Percentiles rank a stretch among this genome's conserved stretches.
Conservation (phyloP, 345 rosid species). For the Arabidopsis arenosa region DNA sequence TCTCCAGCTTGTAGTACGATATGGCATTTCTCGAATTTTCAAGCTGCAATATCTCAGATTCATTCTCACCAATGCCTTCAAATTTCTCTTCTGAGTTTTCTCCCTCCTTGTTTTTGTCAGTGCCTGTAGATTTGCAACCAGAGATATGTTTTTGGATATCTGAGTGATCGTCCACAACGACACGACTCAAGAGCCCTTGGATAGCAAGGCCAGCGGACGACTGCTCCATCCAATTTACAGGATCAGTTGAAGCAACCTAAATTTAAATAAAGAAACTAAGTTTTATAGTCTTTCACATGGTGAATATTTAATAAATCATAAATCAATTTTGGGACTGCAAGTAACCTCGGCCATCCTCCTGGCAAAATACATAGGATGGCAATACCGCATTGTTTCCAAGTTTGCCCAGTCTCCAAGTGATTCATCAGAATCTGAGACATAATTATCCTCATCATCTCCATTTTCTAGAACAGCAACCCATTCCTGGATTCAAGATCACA, state of each 20-base stretch:
- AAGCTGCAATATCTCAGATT: slow-evolving; percentile 49
- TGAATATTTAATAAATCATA: not conserved
- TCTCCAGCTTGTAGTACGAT: slow-evolving; percentile 84
- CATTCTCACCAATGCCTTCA: slow-evolving; percentile 53
- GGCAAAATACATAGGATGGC: slow-evolving; percentile 94
- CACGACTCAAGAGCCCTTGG: slow-evolving; percentile 83
- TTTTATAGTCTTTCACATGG: not conserved
- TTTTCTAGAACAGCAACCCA: slow-evolving; percentile 73
- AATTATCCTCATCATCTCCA: slow-evolving; percentile 63
- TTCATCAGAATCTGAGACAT: slow-evolving; percentile 64
- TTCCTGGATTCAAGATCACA: slow-evolving; percentile 56
- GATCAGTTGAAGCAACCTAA: slow-evolving; percentile 76
- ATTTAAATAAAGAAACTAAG: slow-evolving; percentile 17
- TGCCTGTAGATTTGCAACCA: slow-evolving; percentile 37
- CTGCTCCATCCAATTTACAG: slow-evolving; percentile 82
- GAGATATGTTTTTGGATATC: slow-evolving; percentile 64
- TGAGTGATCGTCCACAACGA: slow-evolving; percentile 66
- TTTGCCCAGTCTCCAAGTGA: slow-evolving; percentile 87
- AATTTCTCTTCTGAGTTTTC: slow-evolving; percentile 45
- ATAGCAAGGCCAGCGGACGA: slow-evolving; percentile 83
- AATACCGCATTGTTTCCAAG: slow-evolving; percentile 81
- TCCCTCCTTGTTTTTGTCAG: slow-evolving; percentile 46
- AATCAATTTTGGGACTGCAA: not conserved
- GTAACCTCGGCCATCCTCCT: slow-evolving; percentile 65
- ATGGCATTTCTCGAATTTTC: slow-evolving; percentile 51